Percentiles rank a stretch among this genome's conserved stretches.
Conservation (phyloP, 2,329 filamentous ascomycete species). For the Penicillium paneum region DNA sequence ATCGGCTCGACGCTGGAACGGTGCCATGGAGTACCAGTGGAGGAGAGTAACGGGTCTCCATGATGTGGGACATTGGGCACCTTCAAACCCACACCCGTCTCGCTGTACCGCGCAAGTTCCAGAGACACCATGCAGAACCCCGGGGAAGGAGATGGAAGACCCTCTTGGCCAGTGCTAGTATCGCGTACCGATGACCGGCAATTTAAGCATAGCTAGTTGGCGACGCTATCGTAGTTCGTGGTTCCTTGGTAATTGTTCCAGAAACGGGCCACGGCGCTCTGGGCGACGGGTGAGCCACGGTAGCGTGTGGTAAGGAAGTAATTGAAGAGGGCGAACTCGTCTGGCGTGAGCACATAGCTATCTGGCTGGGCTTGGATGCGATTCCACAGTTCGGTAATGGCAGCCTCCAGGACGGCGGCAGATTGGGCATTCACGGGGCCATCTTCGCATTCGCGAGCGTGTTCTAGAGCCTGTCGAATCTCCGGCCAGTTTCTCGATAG, state of each 20-base stretch:
- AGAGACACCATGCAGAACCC: neutral
- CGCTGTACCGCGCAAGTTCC: neutral
- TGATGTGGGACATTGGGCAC: neutral
- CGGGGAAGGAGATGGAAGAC: neutral
- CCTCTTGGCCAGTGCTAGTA: neutral
- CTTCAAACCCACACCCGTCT: neutral
- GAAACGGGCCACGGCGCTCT: conserved; percentile 55
- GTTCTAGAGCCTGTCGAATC: conserved; percentile 68
- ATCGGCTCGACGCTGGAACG: neutral
- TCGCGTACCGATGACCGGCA: neutral
- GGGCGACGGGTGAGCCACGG: conserved; percentile 49
- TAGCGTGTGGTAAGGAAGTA: conserved; percentile 68
- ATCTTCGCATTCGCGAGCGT: conserved; percentile 70
- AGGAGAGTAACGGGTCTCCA: neutral
- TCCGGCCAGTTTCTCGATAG: conserved; percentile 35
- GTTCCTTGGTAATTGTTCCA: conserved; percentile 48
- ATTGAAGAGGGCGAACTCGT: conserved; percentile 86
- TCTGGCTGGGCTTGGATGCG: conserved; percentile 62
- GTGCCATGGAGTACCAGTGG: neutral
- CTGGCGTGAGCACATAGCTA: conserved; percentile 68
- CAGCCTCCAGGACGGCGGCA: conserved; percentile 62
- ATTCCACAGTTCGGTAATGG: conserved; percentile 63
- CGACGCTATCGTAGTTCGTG: conserved; percentile 22
- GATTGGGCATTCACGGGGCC: conserved; percentile 62
- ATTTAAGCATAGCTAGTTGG: conserved; percentile 19